Evolutionary conservation across 108 stramenopile genomes (phyloP).

Genomic region (Aurantiochytrium sp.): DNA sequence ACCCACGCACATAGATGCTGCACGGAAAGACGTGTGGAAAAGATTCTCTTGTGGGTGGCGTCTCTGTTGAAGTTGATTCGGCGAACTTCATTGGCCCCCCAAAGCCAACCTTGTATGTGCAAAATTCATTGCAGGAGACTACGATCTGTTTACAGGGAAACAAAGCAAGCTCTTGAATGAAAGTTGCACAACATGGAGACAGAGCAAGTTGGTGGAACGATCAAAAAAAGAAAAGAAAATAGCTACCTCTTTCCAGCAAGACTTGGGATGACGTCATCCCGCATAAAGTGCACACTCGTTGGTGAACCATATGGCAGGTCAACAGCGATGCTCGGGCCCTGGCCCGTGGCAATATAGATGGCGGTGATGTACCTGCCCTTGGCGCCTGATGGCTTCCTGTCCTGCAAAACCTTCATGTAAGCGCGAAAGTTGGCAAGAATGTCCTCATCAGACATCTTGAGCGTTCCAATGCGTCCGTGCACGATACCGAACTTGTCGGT

Average conservation of each 20-base stretch:
- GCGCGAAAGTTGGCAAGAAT: constrained; percentile 50
- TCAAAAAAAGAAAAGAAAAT: neutral
- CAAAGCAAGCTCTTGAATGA: neutral
- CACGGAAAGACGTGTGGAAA: too few species aligned
- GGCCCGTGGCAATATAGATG: constrained; percentile 31
- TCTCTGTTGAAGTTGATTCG: too few species aligned
- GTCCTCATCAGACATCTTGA: constrained; percentile 31
- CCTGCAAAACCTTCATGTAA: constrained; percentile 41
- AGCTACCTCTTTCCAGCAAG: neutral
- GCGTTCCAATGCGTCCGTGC: constrained; percentile 79
- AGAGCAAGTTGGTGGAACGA: neutral
- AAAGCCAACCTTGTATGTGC: too few species aligned
- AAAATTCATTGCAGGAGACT: too few species aligned
- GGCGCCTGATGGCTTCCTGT: constrained; percentile 44
- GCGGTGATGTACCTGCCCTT: constrained; percentile 46
- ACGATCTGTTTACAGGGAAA: neutral
- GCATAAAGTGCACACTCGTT: constrained; percentile 25
- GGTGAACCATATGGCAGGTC: constrained; percentile 44
- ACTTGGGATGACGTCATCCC: neutral
- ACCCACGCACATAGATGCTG: too few species aligned
- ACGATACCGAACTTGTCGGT: constrained; percentile 77
- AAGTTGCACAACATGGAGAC: neutral
- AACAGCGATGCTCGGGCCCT: constrained; percentile 39
- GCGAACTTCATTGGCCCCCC: too few species aligned
- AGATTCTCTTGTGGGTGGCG: too few species aligned